Evolutionary conservation across 1,284 basidiomycete species (phyloP), one percentile per base, ranked within the genome.

Genomic region (Naganishia albida): DNA sequence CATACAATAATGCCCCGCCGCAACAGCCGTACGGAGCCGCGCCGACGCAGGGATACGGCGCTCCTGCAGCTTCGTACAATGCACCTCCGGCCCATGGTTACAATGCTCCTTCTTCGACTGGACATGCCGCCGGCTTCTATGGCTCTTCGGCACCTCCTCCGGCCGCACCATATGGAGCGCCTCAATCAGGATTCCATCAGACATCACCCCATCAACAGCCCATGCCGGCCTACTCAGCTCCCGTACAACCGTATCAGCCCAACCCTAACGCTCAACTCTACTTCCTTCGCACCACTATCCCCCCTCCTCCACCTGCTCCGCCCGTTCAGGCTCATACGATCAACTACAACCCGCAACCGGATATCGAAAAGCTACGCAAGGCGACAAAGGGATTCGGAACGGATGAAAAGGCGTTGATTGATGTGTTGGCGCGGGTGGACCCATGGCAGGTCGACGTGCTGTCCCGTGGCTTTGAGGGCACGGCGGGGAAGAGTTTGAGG

Each of bases 351-450:
- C 67, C 79, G 15, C 68, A 70, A 52, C 78, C 79, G 60, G 79
- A 80, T 62, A 75, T 75, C 8, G 76, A 79, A 48, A 69, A 78
- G 6, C 71, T 80, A 25, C 66, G 79, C 43, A 79, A 78, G 66
- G 79, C 79, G 8, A 80, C 78, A 46, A 80, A 80, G 74, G 78
- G 78, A 50, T 78, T 80, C 65, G 77, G 77, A 7, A 80, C 78
- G 34, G 78, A 80, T 68, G 78, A 80, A 65, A 67, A 66, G 28
- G 70, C 73, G 1, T 52, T 80, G 26, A 78, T 80, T 56, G 72
- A 77, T 65, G 72, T 71, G 0, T 69, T 80, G 12, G 54, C 74
- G 8, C 74, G 77, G 0, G 70, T 80, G 1, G 77, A 78, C 63
- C 71, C 78, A 6, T 77, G 78, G 71, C 74, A 80, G 70, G 72